Base-by-base conservation (phyloP, 352 stramenopile species). In the Phytopythium aichiense region DNA sequence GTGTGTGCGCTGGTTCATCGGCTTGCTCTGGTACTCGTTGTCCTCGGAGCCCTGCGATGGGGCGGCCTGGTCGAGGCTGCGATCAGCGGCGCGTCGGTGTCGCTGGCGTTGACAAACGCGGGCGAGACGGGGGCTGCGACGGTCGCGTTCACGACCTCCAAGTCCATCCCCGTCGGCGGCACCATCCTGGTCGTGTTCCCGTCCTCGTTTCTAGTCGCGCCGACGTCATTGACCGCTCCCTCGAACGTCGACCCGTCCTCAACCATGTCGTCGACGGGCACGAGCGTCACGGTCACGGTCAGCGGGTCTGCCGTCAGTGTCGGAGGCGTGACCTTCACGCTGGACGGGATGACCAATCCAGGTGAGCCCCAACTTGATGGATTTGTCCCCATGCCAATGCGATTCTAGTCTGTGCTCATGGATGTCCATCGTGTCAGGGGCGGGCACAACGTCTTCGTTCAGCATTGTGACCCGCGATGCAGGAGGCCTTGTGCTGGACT, bases 321-420 rank as follows among this genome's bases (percentile, higher is more conserved):
- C 23, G 79, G 72, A 16, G 35, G 23, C 7, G 61, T 88, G 56
- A 64, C 62, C 13, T 89, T 91, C 59, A 72, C 68, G 0, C 53
- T 88, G 30, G 67, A 78, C 25, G 71, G 68, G n/a, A 80, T 91
- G 61, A 76, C 72, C 2, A 86, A 85, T 66, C 77, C 79, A 77
- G 81, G 81, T 79, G 45, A 15, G 22, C n/a, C 46, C 23, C 28
- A 31, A 31, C 1, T 9, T n/a, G 6, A 7, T 22, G 7, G 53
- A 7, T 22, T 46, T n/a, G n/a, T n/a, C 16, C 15, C n/a, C 42
- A 30, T 48, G 50, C 7, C 18, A 48, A 16, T 11, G 56, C 1
- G 38, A 7, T 5, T 7, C 45, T 50, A 30, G 18, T 1, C 45
- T 7, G n/a, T 7, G n/a, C 16, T 2, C 22, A 22, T 16, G 20